Evolutionary conservation across 2,329 filamentous ascomycete genomes (phyloP).

Genomic region (Botrytis paeoniae): DNA sequence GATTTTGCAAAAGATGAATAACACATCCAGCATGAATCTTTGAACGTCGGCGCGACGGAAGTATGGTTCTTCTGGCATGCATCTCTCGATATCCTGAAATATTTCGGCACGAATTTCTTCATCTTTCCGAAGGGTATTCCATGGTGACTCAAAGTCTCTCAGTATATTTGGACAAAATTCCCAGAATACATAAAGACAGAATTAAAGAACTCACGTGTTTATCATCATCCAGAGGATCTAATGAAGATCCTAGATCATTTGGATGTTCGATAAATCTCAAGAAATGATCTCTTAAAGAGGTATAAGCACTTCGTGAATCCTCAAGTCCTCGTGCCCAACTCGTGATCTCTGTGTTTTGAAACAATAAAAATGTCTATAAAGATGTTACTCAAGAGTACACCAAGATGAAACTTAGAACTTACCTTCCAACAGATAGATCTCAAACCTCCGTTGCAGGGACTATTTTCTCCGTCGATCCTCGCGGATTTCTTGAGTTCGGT

Average conservation of each 20-base stretch:
- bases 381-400: constrained; percentile 16
- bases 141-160: constrained; percentile 70
- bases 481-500: constrained; percentile 63
- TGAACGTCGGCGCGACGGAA: constrained; percentile 81
- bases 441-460: constrained; percentile 67
- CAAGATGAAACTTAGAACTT: constrained; percentile 22
- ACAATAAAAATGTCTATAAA: constrained; percentile 72
- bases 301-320: constrained; percentile 72
- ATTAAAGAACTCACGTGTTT: constrained; percentile 45
- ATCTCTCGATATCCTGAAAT: constrained; percentile 86
- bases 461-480: constrained; percentile 55
- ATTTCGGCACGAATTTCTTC: constrained; percentile 85
- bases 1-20: constrained; percentile 93
- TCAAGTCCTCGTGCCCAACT: constrained; percentile 67
- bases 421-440: constrained; percentile 94
- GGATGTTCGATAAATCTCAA: constrained; percentile 81
- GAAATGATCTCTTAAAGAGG: constrained; percentile 68
- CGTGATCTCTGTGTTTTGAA: constrained; percentile 60
- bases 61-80: constrained; percentile 84
- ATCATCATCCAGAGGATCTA: constrained; percentile 86
- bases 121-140: constrained; percentile 82
- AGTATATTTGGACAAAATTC: constrained; percentile 37
- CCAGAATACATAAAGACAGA: not conserved
- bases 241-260: constrained; percentile 68
- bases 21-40: constrained; percentile 76